These are phyloP conservation scores for Martensiomyces pterosporus DNA, from an alignment of 192 early-diverging fungal genomes.

Conservation along the genomic window DNA sequence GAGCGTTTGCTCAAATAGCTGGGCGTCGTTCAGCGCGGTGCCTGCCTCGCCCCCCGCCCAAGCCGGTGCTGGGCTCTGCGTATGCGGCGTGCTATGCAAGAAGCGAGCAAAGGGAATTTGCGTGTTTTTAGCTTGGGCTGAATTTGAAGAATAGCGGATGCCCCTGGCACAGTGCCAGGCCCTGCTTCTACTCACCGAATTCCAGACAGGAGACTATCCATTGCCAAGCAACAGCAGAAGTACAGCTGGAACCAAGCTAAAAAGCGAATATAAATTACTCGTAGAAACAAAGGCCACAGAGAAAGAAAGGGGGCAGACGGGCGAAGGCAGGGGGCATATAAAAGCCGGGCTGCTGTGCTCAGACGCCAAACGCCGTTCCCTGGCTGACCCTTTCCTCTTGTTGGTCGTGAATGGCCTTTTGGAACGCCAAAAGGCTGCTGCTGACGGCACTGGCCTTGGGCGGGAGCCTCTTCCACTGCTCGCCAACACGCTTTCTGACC, in stretches of 20 bases:
- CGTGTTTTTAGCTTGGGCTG: too few species aligned
- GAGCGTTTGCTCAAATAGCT: conserved; percentile 28
- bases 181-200: conserved; percentile 19
- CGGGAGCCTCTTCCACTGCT: conserved; percentile 58
- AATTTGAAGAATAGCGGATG: too few species aligned
- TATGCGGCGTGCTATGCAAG: too few species aligned
- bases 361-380: conserved; percentile 22
- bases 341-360: not conserved
- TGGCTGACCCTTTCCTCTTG: conserved; percentile 10
- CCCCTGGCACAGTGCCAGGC: too few species aligned
- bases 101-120: too few species aligned
- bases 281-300: too few species aligned
- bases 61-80: conserved; percentile 7
- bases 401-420: conserved; percentile 12
- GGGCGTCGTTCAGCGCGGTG: conserved; percentile 23
- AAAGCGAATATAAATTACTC: too few species aligned
- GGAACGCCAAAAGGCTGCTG: conserved; percentile 20
- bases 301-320: too few species aligned
- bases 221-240: conserved; percentile 4
- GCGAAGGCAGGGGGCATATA: too few species aligned
- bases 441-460: conserved; percentile 33
- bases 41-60: too few species aligned
- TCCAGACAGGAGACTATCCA: conserved; percentile 28
- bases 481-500: conserved; percentile 52
- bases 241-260: too few species aligned